Evolutionary conservation across 257 asterid species (phyloP), one percentile per base, ranked within the genome.

Genomic region (Forsythia suspensa): DNA sequence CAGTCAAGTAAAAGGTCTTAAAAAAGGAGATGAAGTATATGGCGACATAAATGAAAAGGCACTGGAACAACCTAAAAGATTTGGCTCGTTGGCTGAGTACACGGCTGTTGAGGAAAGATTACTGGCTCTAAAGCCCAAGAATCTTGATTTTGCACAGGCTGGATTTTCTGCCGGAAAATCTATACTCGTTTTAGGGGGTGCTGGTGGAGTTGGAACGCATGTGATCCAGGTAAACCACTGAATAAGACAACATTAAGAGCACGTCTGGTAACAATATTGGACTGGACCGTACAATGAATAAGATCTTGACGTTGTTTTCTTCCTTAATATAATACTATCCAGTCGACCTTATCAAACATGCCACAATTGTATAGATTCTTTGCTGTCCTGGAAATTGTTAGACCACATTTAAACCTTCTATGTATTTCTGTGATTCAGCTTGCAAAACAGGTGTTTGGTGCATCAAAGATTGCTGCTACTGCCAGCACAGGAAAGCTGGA

Each of bases 131-230:
- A 95, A 91, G 82, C 98, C 98, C 74, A 87, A 84, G 70, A 91
- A 82, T 76, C 85, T 95, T n/a, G 91, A 86, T 82, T 95, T 95
- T 71, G 90, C 72, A 0, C 88, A 95, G 81, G 98, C 89, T 21
- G 94, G 88, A 16, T 91, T 95, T 67, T 91, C 98, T 2, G 51
- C 88, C 41, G 94, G 98, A 13, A 84, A 90, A 86, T 93, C 98
- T 16, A 67, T 95, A 55, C 98, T 95, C 8, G 97, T 93, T 73
- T 90, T 93, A 44, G 97, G 98, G 13, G 98, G 99, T 8, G 99
- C 98, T 20, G 99, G 98, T 15, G 97, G 98, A 24, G 98, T 93
- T 77, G 97, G 97, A 74, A 87, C 97, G 76, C 89, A 90, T 0
- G 97, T 87, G 38, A 88, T 95, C 84, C 97, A 95, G 97, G 99